A percentile compares a stretch with the other conserved stretches of the same genome.
phyloP scores from a whole-genome alignment of 108 stramenopile species.

The Aurantiochytrium sp. region DNA sequence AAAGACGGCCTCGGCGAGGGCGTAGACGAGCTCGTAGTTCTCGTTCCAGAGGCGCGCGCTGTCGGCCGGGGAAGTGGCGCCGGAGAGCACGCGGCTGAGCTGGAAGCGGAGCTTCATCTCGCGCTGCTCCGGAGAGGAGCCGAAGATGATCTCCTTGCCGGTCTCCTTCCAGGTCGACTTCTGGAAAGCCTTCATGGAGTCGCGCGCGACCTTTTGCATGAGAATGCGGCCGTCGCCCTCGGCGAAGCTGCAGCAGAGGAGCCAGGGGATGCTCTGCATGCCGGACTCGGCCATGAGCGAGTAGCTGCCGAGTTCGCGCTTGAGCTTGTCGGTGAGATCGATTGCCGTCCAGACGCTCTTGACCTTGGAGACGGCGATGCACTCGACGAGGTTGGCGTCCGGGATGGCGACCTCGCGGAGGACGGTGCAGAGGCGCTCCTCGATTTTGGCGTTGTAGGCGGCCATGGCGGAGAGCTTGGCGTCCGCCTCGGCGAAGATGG shows the following conservation, averaged over 20 bases:
- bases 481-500: conserved; percentile 40
- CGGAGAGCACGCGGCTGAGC: conserved; percentile 22
- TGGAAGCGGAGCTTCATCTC: conserved; percentile 9
- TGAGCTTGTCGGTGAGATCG: conserved; percentile 29
- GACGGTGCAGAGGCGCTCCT: not conserved
- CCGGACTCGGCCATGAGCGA: conserved; percentile 43
- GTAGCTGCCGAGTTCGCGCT: conserved; percentile 45
- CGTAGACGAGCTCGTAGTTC: conserved; percentile 33
- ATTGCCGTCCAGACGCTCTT: conserved; percentile 38
- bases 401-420: conserved; percentile 24
- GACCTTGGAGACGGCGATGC: conserved; percentile 43
- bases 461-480: not conserved
- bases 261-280: conserved; percentile 33
- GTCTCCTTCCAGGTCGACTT: conserved; percentile 29
- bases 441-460: conserved; percentile 6
- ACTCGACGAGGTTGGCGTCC: conserved; percentile 28
- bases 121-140: not conserved
- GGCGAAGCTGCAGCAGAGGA: conserved; percentile 44
- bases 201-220: conserved; percentile 41
- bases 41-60: conserved; percentile 33
- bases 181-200: conserved; percentile 4
- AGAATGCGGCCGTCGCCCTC: conserved; percentile 45
- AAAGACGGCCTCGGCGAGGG: conserved; percentile 34
- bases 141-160: not conserved
- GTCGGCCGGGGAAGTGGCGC: not conserved